phyloP scores from a whole-genome alignment of 306 rosid genomes.

The Trifolium dubium region DNA sequence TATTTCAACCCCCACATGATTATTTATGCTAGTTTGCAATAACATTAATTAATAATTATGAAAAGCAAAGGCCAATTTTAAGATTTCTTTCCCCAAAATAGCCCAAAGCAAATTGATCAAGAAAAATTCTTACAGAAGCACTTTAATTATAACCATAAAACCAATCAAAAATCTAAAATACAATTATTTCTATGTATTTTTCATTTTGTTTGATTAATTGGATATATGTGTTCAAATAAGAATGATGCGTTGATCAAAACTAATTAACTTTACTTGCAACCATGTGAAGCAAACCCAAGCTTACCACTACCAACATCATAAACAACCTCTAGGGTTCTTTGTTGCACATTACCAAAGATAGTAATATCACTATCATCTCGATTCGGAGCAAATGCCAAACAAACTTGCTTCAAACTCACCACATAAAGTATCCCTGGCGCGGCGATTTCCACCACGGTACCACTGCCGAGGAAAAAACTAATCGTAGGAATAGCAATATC shows the following conservation, averaged over 20 bases:
- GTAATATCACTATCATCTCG: constrained; percentile 44
- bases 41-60: not conserved
- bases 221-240: constrained; percentile 1
- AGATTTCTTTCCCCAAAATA: constrained; percentile 27
- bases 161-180: not conserved
- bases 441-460: constrained; percentile 42
- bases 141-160: not conserved
- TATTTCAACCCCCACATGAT: not conserved
- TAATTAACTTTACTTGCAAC: constrained; percentile 40
- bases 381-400: constrained; percentile 70
- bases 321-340: constrained; percentile 60
- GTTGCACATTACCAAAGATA: constrained; percentile 79
- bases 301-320: constrained; percentile 66
- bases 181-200: not conserved
- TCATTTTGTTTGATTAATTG: constrained; percentile 12
- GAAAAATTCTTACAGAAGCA: not conserved
- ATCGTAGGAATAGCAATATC: constrained; percentile 48
- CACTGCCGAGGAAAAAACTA: constrained; percentile 47
- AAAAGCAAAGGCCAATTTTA: constrained; percentile 8
- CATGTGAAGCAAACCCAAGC: constrained; percentile 62
- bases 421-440: constrained; percentile 42
- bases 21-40: constrained; percentile 6
- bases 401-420: constrained; percentile 45
- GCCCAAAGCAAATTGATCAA: not conserved
- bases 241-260: not conserved